A percentile compares a stretch with the other conserved stretches of the same genome.
These are phyloP conservation scores for Aureobasidium uvarum DNA, from an alignment of 2,329 filamentous ascomycete species.

Conservation along the genomic window DNA sequence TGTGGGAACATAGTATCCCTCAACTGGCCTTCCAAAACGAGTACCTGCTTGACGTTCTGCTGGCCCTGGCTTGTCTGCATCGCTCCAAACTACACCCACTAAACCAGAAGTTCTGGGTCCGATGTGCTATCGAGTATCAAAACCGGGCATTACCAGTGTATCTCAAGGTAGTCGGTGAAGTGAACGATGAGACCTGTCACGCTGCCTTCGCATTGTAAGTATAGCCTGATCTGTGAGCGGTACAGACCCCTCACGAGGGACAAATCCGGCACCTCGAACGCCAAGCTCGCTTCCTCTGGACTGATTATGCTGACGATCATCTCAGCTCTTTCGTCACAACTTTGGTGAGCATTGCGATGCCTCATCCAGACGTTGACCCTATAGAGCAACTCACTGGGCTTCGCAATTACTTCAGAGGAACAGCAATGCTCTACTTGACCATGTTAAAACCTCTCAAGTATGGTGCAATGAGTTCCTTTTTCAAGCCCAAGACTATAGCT, in stretches of 20 bases:
- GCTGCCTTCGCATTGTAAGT: slow-evolving; percentile 24
- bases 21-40: slow-evolving; percentile 9
- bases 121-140: slow-evolving; percentile 16
- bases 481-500: neutral
- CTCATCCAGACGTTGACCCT: slow-evolving; percentile 3
- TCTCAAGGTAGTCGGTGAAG: neutral
- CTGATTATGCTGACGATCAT: neutral
- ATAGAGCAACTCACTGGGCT: slow-evolving; percentile 9
- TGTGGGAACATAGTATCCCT: slow-evolving; percentile 11
- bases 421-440: neutral
- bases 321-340: neutral
- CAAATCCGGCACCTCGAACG: neutral
- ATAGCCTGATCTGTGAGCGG: too few relatives aligned
- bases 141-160: slow-evolving; percentile 1
- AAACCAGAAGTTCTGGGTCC: neutral
- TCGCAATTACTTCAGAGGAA: slow-evolving; percentile 15
- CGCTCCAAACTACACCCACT: neutral
- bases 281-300: neutral
- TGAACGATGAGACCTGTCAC: slow-evolving; percentile 17
- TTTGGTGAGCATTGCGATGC: slow-evolving; percentile 10
- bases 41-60: slow-evolving; percentile 8
- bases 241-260: too few relatives aligned
- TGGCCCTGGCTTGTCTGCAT: slow-evolving; percentile 8
- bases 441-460: slow-evolving; percentile 6
- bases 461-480: slow-evolving; percentile 3